Evolutionary conservation across 352 stramenopile genomes (phyloP), one percentile per base, ranked within the genome.

Genomic region (Phytopythium litorale): DNA sequence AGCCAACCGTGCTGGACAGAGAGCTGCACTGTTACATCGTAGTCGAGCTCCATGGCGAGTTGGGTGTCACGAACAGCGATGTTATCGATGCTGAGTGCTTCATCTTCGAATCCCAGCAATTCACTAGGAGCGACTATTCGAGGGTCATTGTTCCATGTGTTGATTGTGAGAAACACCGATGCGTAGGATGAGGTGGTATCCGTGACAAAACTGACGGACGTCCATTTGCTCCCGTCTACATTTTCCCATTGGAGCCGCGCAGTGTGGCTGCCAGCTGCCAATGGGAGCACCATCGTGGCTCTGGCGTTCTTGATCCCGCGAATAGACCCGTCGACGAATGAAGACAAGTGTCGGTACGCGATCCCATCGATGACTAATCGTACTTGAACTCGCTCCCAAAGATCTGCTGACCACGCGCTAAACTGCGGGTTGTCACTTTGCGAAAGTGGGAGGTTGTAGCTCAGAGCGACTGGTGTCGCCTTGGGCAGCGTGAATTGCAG

Each of bases 171-270:
- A 67, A 92, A 91, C 16, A 93, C 70, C 7, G 82, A 87, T 23
- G 76, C 75, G 49, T 90, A 88, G 0, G 84, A 84, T 11, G 78
- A 89, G 12, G 69, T 65, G 57, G 86, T 61, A 37, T 92, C 81
- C 0, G 81, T 89, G 50, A 92, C 76, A 62, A 90, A 90, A 33
- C 73, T 89, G 28, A 92, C 84, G 9, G 76, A 72, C 28, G 63
- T 73, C 84, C 84, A 92, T 33, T 76, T 71, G 58, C 58, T 88
- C 19, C 79, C 79, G 53, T 90, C 81, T 0, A 91, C 72, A 32
- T 89, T 91, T 68, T 93, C 73, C 84, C 84, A 93, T 52, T 91
- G 84, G 3, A 93, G 55, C 49, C 81, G 76, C 16, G 72, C 75
- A 35, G 74, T 84, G 62, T 93, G 84, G 7, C 64, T 84, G 7